Conservation (phyloP, 495 filamentous ascomycete species). For the Halenospora varia region DNA sequence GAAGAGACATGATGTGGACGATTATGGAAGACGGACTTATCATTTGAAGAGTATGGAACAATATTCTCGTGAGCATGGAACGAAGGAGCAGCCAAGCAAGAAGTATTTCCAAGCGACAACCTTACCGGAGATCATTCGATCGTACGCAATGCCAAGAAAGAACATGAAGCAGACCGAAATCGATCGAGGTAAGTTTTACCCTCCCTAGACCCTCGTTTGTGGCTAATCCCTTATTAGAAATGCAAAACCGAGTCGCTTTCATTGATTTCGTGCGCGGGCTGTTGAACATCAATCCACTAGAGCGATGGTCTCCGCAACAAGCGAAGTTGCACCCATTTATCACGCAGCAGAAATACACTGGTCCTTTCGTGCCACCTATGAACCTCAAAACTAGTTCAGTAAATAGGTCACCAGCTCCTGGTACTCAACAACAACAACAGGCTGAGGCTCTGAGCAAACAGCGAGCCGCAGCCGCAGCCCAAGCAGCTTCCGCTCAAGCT, state of each 20-base stretch:
- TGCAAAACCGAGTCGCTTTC: conserved; percentile 97
- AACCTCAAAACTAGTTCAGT: conserved; percentile 81
- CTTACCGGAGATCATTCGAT: conserved; percentile 92
- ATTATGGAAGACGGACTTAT: conserved; percentile 87
- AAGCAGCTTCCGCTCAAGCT: conserved; percentile 45
- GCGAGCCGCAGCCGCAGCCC: conserved; percentile 56
- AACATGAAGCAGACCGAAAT: conserved; percentile 98
- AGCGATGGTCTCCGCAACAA: conserved; percentile 97
- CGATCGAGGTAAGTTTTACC: conserved; percentile 71
- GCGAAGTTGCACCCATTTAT: conserved; percentile 98
- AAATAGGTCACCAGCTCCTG: conserved; percentile 84
- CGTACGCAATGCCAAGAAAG: conserved; percentile 96
- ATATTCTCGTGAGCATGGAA: conserved; percentile 89
- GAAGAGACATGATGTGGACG: conserved; percentile 67
- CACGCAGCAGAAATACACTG: conserved; percentile 95
- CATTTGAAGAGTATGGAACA: conserved; percentile 96
- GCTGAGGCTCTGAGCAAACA: conserved; percentile 90
- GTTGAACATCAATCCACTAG: conserved; percentile 90
- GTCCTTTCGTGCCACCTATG: conserved; percentile 96
- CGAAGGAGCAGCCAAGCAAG: conserved; percentile 99
- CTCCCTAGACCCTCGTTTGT: background rate
- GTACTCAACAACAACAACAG: conserved; percentile 96
- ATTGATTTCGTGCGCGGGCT: conserved; percentile 98
- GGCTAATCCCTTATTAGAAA: conserved; percentile 57
- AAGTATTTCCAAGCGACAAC: conserved; percentile 97